Base-by-base conservation (phyloP, 192 early-diverging fungal genomes). In the Coemansia sp. region DNA sequence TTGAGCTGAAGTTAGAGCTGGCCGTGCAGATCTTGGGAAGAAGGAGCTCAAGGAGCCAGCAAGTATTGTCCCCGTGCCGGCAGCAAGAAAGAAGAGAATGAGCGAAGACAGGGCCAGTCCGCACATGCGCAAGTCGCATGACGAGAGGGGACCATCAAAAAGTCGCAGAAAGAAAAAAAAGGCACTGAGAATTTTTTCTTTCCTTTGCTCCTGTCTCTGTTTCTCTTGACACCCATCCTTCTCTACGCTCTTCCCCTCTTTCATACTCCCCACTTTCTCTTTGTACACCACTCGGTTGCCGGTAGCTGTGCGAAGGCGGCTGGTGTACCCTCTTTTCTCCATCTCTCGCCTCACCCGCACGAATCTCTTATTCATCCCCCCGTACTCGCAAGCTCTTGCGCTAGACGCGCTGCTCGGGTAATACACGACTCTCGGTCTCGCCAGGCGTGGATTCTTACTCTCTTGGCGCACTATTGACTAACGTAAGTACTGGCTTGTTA, bases 381-480 rank as follows among this genome's bases (percentile, higher is more conserved):
- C 12, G 5, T n/a, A 42, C 16, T 42, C 41, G 14, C 41, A 8
- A 21, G 50, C 50, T 53, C 50, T 53, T 53, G 50, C 26, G 50
- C 50, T 7, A 53, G 50, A 53, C 50, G 50, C 50, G 28, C 47
- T 13, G 47, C 47, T 50, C 11, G 47, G 7, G 21, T 20, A 45
- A 45, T 20, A 45, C 18, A 45, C 42, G 42, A 45, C 42, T 31
- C 31, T 25, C 23, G 0, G 47, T 50, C 47, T 50, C 47, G 25
- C 25, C 23, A 53, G 11, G 12, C 50, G 25, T 31, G 50, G 6
- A 3, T 31, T 12, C n/a, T 14, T 34, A 33, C 31, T 25, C 31
- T 33, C 53, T 56, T 34, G 56, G 34, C 26, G 18, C 56, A 58
- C 34, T 58, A 58, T 58, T 58, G 56, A 58, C 56, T 58, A 58